Evolutionary conservation across 768 basidiomycete species (phyloP), one percentile per base, ranked within the genome.

Genomic region (Xerocomellus dryophilus): DNA sequence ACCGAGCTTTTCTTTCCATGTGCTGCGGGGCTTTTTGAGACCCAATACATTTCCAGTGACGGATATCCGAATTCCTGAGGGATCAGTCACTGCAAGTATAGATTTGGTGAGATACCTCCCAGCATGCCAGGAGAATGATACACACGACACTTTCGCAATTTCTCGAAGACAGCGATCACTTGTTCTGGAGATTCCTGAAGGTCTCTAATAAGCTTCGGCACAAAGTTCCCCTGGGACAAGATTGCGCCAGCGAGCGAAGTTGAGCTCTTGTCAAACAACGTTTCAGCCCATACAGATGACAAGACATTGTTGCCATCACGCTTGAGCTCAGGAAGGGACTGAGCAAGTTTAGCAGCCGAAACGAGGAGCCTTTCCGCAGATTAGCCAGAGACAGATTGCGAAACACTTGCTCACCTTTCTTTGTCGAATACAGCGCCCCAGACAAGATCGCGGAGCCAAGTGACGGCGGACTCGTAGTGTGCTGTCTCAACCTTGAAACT

Each of bases 291-390:
- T 29, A 93, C 73, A 8, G 93, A 87, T 10, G 78, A 77, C 43
- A 93, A 76, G 11, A 98, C 89, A 27, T 81, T 86, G 64, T 74
- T 83, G 12, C 94, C 96, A 65, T 92, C 88, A 36, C 97, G 83
- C 76, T 98, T 98, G 62, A 90, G 75, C 66, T 93, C 88, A 3
- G 97, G 96, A 31, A 99, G 77, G 18, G 85, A 85, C 68, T 98
- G 96, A 41, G 89, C 84, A 21, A 92, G 82, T 71, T 97, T 98
- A 15, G 93, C 92, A 43, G 90, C 77, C 25, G 83, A 84, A 46
- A 98, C 84, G 62, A 86, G 84, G 32, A 99, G 74, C 46, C 95
- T 96, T 47, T 21, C 31, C 8, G 59, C 18, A 14, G 29, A 53
- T 60, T 45, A 49, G 47, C 17, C 20, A 42, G 27, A 42, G 17